Base-by-base conservation (phyloP, 73 alveolate genomes). In the Stentor coeruleus region DNA sequence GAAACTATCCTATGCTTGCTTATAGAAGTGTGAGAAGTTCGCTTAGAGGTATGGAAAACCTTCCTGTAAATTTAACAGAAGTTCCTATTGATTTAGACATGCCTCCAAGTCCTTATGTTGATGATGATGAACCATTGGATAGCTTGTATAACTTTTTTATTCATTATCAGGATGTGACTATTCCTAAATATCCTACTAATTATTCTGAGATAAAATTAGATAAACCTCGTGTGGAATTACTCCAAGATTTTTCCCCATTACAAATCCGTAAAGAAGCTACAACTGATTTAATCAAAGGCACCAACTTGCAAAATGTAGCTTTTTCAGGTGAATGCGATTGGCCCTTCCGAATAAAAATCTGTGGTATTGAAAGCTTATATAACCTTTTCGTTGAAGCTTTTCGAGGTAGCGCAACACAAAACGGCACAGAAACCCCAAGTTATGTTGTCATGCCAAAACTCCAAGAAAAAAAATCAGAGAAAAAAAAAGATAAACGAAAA, bases 21-120 rank as follows among this genome's bases (percentile, higher is more conserved):
- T 94, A 92, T 74, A 97, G 93, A 77, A 90, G 97, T 82, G 97
- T 94, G 28, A 88, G 98, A 33, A 81, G 76, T 84, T 74, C 89
- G 91, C 76, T 87, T 94, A 40, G 80, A 60, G 80, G 41, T 60
- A 60, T 60, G 41, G 58, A 60, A 26, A 14, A 11, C 41, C 14
- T 60, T 11, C 37, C 80, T 6, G 80, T 28, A 14, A 60, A 14
- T 38, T 60, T 28, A 14, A 28, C 80, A 14, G 41, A 60, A 35
- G 20, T 49, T 49, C 66, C 66, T 49, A 20, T 49, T 6, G 66
- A 49, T 11, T 49, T 49, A 20, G 66, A 49, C 6, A 20, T 11
- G n/a, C n/a, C n/a, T n/a, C n/a, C n/a, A 49, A 49, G 20, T 49
- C 28, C 20, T 49, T 49, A 49, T 20, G 6, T 49, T 11, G 20